Conservation (phyloP, 2,329 filamentous ascomycete species). For the Cladosporium sp. region DNA sequence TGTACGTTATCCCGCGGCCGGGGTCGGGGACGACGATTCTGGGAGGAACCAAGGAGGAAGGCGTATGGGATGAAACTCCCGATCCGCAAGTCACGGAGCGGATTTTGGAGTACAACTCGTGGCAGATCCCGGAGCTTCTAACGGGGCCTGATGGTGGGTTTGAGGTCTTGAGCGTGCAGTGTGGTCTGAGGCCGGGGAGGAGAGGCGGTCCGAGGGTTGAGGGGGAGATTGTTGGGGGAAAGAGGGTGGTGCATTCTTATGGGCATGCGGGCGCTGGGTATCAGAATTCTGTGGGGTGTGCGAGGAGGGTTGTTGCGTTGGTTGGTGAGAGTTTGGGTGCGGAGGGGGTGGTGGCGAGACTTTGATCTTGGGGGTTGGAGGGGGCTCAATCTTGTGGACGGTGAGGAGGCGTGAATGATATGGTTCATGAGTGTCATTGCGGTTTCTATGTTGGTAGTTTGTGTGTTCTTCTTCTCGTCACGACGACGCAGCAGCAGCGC, state of each 20-base stretch:
- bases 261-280: slow-evolving; percentile 45
- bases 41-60: slow-evolving; percentile 41
- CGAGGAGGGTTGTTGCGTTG: slow-evolving; percentile 25
- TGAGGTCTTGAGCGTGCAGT: slow-evolving; percentile 40
- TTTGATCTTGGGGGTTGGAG: no score
- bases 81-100: slow-evolving; percentile 31
- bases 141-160: slow-evolving; percentile 33
- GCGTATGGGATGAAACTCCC: slow-evolving; percentile 30
- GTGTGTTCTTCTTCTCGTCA: not conserved
- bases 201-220: slow-evolving; percentile 41
- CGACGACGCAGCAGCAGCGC: not conserved
- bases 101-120: slow-evolving; percentile 35
- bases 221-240: slow-evolving; percentile 31
- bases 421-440: not conserved
- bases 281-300: slow-evolving; percentile 30
- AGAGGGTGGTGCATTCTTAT: slow-evolving; percentile 43
- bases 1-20: slow-evolving; percentile 41
- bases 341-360: slow-evolving; percentile 14
- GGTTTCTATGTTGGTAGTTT: no score
- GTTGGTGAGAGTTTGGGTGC: slow-evolving; percentile 25
- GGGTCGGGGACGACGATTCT: slow-evolving; percentile 39
- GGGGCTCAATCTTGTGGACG: no score
- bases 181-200: slow-evolving; percentile 42
- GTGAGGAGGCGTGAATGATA: no score
- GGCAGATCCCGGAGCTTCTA: slow-evolving; percentile 34